These are phyloP conservation scores for Hordeum vulgare DNA, from an alignment of 176 grass and related monocot genomes.

Conservation along the genomic window MorexV3_pseudomolecules_assembly NC_058519.1:426402677-426403176, in stretches of 20 bases:
- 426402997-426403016: conserved; percentile 78
- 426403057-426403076: conserved; percentile 63
- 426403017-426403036: conserved; percentile 62
- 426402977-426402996: conserved; percentile 65
- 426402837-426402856: neutral
- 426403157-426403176: conserved; percentile 52
- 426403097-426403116: neutral
- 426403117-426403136: neutral
- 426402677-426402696: neutral
- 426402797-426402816: neutral
- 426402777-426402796: neutral
- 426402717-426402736: neutral
- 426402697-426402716: neutral
- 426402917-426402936: neutral
- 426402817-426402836: neutral
- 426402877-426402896: neutral
- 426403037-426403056: conserved; percentile 80
- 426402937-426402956: neutral
- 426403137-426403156: neutral
- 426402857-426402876: neutral
- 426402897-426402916: neutral
- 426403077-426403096: neutral
- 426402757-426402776: neutral
- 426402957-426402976: neutral
- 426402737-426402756: neutral